These are phyloP conservation scores for Gracilaria gracilis DNA, from an alignment of 23 red algal genomes.

Conservation along the genomic window DNA sequence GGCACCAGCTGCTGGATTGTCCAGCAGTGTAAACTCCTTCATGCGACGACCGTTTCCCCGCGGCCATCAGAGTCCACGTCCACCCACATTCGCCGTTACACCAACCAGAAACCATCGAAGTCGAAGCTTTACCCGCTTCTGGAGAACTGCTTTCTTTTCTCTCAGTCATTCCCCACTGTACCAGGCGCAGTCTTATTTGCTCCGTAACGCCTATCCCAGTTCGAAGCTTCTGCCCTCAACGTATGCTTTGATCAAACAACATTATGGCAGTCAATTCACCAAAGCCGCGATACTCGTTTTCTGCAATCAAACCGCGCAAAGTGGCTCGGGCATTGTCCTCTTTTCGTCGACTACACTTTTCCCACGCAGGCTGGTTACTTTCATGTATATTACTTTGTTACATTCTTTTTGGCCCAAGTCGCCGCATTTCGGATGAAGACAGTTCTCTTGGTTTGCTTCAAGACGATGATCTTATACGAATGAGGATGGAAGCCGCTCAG, in stretches of 20 bases:
- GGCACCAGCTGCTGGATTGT: too few species aligned
- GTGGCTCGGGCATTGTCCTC: background rate
- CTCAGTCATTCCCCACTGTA: too few species aligned
- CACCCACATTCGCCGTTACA: too few species aligned
- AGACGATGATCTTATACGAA: conserved; percentile 39
- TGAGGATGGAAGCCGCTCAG: conserved; percentile 23
- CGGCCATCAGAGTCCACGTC: too few species aligned
- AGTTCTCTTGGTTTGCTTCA: conserved; percentile 37
- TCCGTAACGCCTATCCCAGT: background rate
- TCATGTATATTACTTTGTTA: conserved; percentile 20
- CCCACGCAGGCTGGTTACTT: conserved; percentile 29
- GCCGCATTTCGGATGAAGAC: background rate
- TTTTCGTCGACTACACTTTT: conserved; percentile 8
- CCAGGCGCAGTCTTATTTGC: background rate
- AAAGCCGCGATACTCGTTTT: background rate
- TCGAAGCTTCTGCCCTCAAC: background rate
- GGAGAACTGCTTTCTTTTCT: too few species aligned
- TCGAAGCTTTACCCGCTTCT: too few species aligned
- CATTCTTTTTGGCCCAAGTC: background rate
- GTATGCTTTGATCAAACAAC: background rate
- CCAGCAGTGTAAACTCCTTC: too few species aligned
- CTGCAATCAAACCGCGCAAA: background rate
- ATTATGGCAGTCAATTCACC: conserved; percentile 15
- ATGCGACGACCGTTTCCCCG: too few species aligned
- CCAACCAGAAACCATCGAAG: too few species aligned